These are phyloP conservation scores for Trifolium dubium DNA, from an alignment of 306 rosid species.

Conservation along the genomic window DNA sequence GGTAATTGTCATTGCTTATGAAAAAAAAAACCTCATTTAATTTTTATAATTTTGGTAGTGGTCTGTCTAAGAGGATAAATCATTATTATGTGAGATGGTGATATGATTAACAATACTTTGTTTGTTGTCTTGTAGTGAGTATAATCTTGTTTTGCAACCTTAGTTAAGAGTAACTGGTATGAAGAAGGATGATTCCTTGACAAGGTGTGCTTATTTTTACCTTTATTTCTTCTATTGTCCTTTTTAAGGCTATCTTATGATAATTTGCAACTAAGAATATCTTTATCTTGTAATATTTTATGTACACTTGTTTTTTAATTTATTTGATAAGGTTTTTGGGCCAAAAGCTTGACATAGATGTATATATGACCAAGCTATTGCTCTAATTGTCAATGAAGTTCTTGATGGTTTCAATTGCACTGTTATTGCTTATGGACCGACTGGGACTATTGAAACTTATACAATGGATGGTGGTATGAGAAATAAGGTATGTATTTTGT, in stretches of 20 bases:
- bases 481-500: slow-evolving; percentile 65
- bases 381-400: slow-evolving; percentile 93
- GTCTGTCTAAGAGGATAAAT: too few relatives aligned
- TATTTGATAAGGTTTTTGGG: slow-evolving; percentile 74
- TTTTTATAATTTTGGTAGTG: too few relatives aligned
- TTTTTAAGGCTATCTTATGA: slow-evolving; percentile 7
- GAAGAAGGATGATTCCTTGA: too few relatives aligned
- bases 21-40: too few relatives aligned
- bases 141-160: too few relatives aligned
- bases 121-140: too few relatives aligned
- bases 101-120: too few relatives aligned
- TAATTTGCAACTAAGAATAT: not conserved
- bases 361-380: slow-evolving; percentile 91
- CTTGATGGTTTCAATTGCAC: slow-evolving; percentile 98
- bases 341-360: slow-evolving; percentile 89
- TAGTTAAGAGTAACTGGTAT: too few relatives aligned
- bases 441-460: slow-evolving; percentile 96
- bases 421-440: slow-evolving; percentile 93
- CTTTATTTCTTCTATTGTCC: too few relatives aligned
- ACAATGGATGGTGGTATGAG: slow-evolving; percentile 99
- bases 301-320: slow-evolving; percentile 6
- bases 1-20: too few relatives aligned
- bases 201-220: slow-evolving; percentile 65
- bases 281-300: not conserved
- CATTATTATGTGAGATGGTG: too few relatives aligned